Conservation (phyloP, 345 rosid genomes). For the Bretschneidera sinensis region DNA sequence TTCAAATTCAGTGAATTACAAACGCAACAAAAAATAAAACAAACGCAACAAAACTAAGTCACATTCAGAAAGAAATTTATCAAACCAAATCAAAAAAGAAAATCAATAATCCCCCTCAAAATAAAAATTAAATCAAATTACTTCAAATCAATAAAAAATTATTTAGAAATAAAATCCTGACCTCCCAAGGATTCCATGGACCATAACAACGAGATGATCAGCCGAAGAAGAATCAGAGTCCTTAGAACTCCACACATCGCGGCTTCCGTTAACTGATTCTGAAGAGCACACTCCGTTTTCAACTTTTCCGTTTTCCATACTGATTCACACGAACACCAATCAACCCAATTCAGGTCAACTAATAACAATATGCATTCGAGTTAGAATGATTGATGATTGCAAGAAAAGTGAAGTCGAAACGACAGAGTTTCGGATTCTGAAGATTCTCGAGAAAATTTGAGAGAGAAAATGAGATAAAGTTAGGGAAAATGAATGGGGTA, state of each 20-base stretch:
- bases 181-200: constrained; percentile 98
- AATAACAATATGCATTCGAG: no score
- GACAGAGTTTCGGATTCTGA: neutral
- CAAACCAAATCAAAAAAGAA: neutral
- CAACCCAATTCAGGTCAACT: no score
- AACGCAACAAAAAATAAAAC: no score
- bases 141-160: no score
- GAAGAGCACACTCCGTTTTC: constrained; percentile 64
- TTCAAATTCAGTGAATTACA: no score
- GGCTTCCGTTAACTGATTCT: constrained; percentile 61
- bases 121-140: no score
- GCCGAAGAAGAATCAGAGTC: constrained; percentile 57
- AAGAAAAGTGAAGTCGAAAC: neutral
- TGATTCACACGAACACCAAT: no score
- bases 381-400: no score
- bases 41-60: no score
- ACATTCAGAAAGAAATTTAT: neutral
- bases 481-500: neutral
- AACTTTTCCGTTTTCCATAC: constrained; percentile 13
- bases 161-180: constrained; percentile 19
- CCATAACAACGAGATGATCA: constrained; percentile 95
- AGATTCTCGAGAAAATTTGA: neutral
- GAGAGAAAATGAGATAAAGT: neutral
- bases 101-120: no score
- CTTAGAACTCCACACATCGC: constrained; percentile 70